Evolutionary conservation across 768 basidiomycete genomes (phyloP), one percentile per base, ranked within the genome.

Genomic region (Fistulinella prunicolor): DNA sequence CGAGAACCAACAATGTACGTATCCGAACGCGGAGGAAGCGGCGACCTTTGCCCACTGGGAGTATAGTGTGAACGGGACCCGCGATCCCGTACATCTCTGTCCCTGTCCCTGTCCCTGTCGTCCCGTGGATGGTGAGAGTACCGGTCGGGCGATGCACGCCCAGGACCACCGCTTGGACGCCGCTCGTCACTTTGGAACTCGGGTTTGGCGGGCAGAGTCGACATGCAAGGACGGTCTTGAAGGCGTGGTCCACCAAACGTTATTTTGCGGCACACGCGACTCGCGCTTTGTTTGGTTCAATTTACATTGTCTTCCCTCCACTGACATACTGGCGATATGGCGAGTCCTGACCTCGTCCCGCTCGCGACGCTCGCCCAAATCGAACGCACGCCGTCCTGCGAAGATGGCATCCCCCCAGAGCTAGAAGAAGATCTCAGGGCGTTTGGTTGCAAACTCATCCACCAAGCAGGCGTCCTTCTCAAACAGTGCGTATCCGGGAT

Each of bases 391-490:
- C 94, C 94, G 0, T 97, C 94, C 0, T 64, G 71, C 22, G 78
- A 82, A 51, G 94, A 97, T 72, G 90, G 89, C 0, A 76, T 98
- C 9, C 86, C 94, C 0, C 66, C 63, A 19, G 83, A 86, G 20
- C 69, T 96, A 13, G 95, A 99, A 64, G 83, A 89, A 47, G 94
- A 96, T 57, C 76, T 99, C 29, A 75, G 94, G 38, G 85, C 87
- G 1, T 91, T 85, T 57, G 96, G 94, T 2, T 95, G 93, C 67
- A 91, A 94, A 71, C 75, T 98, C 50, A 93, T 99, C 19, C 91
- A 97, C 61, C 86, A 96, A 70, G 93, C 94, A 4, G 96, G 96
- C 28, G 78, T 93, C 37, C 76, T 98, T 47, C 75, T 97, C 57
- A 85, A 86, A 65, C 87, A 95, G 95, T 96, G 61, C 59, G 86